Percentiles rank a stretch among this genome's conserved stretches.
Conservation (phyloP, 2,329 filamentous ascomycete species). For the Sporothrix brunneoviolacea region DNA sequence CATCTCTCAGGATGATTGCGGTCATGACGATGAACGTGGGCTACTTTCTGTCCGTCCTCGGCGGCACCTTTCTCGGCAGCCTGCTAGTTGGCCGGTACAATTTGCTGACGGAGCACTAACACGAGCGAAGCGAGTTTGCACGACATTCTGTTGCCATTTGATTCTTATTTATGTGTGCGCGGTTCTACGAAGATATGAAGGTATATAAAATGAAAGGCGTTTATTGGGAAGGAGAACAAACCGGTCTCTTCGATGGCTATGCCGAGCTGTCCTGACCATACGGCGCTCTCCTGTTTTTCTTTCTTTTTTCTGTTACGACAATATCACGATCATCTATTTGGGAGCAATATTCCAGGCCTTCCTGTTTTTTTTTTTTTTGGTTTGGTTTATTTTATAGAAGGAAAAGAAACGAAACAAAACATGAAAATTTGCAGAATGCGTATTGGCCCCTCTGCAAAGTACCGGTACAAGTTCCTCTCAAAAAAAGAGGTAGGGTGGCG, state of each 20-base stretch:
- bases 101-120: constrained; percentile 41
- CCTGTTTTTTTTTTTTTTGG: not conserved
- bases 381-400: no score
- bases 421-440: no score
- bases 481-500: constrained; percentile 3
- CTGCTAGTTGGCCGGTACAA: constrained; percentile 68
- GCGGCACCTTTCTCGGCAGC: constrained; percentile 78
- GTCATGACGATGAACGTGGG: constrained; percentile 82
- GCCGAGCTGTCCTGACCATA: no score
- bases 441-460: no score
- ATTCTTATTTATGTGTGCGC: no score
- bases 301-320: constrained; percentile 1
- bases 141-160: no score
- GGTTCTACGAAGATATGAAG: constrained; percentile 4
- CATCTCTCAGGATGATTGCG: constrained; percentile 86
- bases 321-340: no score
- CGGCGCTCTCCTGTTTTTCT: not conserved
- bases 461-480: not conserved
- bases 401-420: no score
- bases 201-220: not conserved
- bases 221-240: not conserved
- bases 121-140: no score
- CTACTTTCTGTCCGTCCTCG: constrained; percentile 69
- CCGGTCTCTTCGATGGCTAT: no score
- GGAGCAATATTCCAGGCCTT: no score